These are phyloP conservation scores for Leptoxyphium fumago DNA, from an alignment of 2,329 filamentous ascomycete species.

Conservation along the genomic window DNA sequence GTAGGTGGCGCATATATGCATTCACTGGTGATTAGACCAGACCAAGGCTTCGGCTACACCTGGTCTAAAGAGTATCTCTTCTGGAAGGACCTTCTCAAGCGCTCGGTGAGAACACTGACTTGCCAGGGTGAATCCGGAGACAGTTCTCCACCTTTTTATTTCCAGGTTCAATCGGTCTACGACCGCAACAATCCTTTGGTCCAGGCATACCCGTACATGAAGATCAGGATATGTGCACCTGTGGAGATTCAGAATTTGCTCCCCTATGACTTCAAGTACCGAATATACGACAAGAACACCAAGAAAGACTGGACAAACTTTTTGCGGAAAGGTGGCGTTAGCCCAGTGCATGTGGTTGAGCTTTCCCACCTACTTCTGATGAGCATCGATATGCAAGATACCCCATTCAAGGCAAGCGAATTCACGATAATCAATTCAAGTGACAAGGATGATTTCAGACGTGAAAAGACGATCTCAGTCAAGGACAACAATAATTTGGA, in stretches of 20 bases:
- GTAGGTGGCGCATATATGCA: constrained; percentile 88
- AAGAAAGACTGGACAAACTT: constrained; percentile 99
- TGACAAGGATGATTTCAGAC: constrained; percentile 71
- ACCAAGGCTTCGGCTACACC: constrained; percentile 89
- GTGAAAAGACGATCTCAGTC: constrained; percentile 63
- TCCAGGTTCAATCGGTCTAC: constrained; percentile 80
- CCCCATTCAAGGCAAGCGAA: constrained; percentile 83
- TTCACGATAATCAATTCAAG: constrained; percentile 95
- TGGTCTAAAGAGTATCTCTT: constrained; percentile 85
- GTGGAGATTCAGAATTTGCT: constrained; percentile 88
- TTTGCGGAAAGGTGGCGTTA: constrained; percentile 86
- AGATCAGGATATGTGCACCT: constrained; percentile 76
- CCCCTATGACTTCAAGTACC: constrained; percentile 97
- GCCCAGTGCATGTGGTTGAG: constrained; percentile 93
- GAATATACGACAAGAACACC: constrained; percentile 96
- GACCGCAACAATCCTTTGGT: constrained; percentile 73
- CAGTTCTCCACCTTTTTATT: constrained; percentile 72
- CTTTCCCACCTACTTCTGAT: constrained; percentile 83
- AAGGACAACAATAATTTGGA: constrained; percentile 73
- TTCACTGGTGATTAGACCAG: constrained; percentile 72
- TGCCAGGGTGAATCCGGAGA: constrained; percentile 78
- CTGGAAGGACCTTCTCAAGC: constrained; percentile 81
- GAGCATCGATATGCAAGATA: constrained; percentile 94
- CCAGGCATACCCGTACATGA: constrained; percentile 86
- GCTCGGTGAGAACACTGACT: constrained; percentile 72